A percentile compares a stretch with the other conserved stretches of the same genome.
phyloP scores from a whole-genome alignment of 306 rosid genomes.

The Boehmeria nivea region DNA sequence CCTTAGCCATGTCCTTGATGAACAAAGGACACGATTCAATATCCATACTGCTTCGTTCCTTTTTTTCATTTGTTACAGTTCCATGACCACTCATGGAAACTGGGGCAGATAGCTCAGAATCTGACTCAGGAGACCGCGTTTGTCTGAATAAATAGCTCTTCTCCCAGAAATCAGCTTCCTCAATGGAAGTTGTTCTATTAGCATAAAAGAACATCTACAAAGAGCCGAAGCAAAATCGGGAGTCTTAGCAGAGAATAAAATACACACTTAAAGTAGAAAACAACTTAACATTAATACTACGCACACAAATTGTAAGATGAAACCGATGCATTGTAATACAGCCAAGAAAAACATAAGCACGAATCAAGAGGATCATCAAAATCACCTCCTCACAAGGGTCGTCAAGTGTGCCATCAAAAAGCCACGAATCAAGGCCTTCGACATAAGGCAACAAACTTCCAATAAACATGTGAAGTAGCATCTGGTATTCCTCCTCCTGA shows the following conservation, averaged over 20 bases:
- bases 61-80: constrained; percentile 43
- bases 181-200: constrained; percentile 60
- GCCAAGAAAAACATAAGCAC: constrained; percentile 15
- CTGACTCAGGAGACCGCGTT: constrained; percentile 37
- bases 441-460: constrained; percentile 86
- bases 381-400: constrained; percentile 95
- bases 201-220: constrained; percentile 84
- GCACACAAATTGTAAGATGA: constrained; percentile 3
- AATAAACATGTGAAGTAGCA: constrained; percentile 72
- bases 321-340: not conserved
- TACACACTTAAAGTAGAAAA: constrained; percentile 1
- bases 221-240: constrained; percentile 17
- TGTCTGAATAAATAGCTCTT: constrained; percentile 71
- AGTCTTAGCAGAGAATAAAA: constrained; percentile 11
- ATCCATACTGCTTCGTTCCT: constrained; percentile 37
- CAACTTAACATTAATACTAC: constrained; percentile 9
- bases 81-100: constrained; percentile 28
- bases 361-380: constrained; percentile 12
- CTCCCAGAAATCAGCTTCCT: constrained; percentile 93
- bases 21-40: constrained; percentile 67
- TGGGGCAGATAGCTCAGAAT: constrained; percentile 29
- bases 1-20: constrained; percentile 71
- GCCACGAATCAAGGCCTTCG: constrained; percentile 97
- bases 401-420: constrained; percentile 91
- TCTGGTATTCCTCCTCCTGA: constrained; percentile 87